phyloP scores from a whole-genome alignment of 2,329 filamentous ascomycete species.

The Drechslerella dactyloides region DNA sequence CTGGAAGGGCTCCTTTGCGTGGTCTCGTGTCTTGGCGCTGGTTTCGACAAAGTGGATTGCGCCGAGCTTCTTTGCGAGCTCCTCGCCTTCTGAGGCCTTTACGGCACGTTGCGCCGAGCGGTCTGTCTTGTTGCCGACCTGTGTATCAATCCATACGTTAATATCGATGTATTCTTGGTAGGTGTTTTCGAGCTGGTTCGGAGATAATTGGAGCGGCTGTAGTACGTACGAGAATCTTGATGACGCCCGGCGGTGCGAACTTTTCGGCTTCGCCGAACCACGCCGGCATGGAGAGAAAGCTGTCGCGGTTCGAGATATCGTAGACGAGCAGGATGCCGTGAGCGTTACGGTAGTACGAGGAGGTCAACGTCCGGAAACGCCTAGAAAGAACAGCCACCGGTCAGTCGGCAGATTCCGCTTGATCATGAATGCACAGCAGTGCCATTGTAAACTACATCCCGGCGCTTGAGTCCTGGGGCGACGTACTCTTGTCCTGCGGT shows the following conservation, averaged over 20 bases:
- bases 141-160: slow-evolving; percentile 1
- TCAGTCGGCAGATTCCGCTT: no score
- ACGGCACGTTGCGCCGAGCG: slow-evolving; percentile 61
- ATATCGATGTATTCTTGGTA: no score
- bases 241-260: slow-evolving; percentile 63
- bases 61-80: slow-evolving; percentile 61
- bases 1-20: slow-evolving; percentile 63
- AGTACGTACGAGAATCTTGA: slow-evolving; percentile 61
- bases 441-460: not conserved
- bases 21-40: slow-evolving; percentile 64
- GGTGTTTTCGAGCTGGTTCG: no score
- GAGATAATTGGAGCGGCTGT: not conserved
- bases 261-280: slow-evolving; percentile 65
- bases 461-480: not conserved
- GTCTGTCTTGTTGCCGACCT: slow-evolving; percentile 65
- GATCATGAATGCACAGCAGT: no score
- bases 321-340: slow-evolving; percentile 64
- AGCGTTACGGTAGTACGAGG: slow-evolving; percentile 63
- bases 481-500: slow-evolving; percentile 57
- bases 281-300: slow-evolving; percentile 63
- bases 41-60: slow-evolving; percentile 64
- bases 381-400: slow-evolving; percentile 14
- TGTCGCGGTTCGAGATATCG: slow-evolving; percentile 62
- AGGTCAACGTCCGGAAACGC: slow-evolving; percentile 63
- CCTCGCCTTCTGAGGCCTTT: slow-evolving; percentile 61